Conservation (phyloP, 176 grass and related monocot genomes). For the Hyparrhenia diplandra region DNA sequence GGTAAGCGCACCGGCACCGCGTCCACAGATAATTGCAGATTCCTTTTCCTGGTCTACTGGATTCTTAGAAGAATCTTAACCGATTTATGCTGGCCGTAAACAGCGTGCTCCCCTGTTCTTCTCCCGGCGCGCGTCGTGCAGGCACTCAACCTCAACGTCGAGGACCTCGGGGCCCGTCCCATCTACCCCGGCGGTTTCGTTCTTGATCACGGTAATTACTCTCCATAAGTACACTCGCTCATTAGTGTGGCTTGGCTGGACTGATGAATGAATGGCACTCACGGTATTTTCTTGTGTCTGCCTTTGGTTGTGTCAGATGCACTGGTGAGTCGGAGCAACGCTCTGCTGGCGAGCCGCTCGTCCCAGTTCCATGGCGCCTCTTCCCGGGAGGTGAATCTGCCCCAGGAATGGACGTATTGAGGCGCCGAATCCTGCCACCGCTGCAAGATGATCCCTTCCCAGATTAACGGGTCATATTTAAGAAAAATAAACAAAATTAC, state of each 20-base stretch:
- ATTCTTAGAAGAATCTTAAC: background rate
- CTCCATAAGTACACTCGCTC: background rate
- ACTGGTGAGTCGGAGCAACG: constrained; percentile 60
- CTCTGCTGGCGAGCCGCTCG: constrained; percentile 18
- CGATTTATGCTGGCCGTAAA: background rate
- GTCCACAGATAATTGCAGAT: background rate
- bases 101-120: constrained; percentile 75
- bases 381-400: constrained; percentile 42
- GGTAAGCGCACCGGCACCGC: constrained; percentile 18
- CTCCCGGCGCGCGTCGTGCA: constrained; percentile 86
- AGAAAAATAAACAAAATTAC: background rate
- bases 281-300: background rate
- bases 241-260: background rate
- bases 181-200: constrained; percentile 54
- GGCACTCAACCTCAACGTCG: constrained; percentile 79
- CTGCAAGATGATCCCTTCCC: background rate
- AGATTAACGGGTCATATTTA: constrained; percentile 24
- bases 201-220: constrained; percentile 44
- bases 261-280: background rate
- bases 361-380: background rate
- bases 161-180: constrained; percentile 64
- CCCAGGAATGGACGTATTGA: constrained; percentile 91
- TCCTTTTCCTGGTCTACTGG: background rate
- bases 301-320: constrained; percentile 28
- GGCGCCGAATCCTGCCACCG: background rate